Evolutionary conservation across 192 early-diverging fungal species (phyloP).

Genomic region (Coemansia sp.): DNA sequence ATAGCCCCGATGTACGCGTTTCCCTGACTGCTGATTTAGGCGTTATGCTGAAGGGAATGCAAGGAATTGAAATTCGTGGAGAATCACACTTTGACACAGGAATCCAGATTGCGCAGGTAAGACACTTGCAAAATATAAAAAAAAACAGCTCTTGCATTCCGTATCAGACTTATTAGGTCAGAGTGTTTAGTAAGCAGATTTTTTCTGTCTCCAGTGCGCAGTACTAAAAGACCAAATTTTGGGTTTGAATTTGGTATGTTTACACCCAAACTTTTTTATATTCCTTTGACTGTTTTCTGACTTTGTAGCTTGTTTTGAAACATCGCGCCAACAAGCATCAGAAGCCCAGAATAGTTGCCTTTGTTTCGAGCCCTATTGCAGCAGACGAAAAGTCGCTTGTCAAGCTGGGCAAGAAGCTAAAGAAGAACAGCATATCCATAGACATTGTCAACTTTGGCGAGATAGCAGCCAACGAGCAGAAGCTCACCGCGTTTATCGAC

Average conservation of each 20-base stretch:
- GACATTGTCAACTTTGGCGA: conserved; percentile 97
- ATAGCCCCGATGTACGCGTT: conserved; percentile 91
- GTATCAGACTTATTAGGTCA: too few species aligned
- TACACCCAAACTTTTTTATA: neutral
- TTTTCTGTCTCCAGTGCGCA: too few species aligned
- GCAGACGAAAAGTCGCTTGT: conserved; percentile 84
- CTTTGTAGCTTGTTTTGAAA: conserved; percentile 79
- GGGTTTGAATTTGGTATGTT: too few species aligned
- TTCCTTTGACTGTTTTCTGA: neutral
- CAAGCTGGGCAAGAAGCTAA: conserved; percentile 91
- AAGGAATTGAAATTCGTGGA: conserved; percentile 75
- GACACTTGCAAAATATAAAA: too few species aligned
- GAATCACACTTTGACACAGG: conserved; percentile 75
- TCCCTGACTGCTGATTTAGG: conserved; percentile 89
- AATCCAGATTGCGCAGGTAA: conserved; percentile 93
- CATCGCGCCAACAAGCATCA: conserved; percentile 97
- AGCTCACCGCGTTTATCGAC: conserved; percentile 86
- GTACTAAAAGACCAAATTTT: too few species aligned
- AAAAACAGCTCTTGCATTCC: too few species aligned
- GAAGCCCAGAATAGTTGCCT: conserved; percentile 89
- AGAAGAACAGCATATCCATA: conserved; percentile 97
- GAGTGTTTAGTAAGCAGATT: too few species aligned
- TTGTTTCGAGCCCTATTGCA: conserved; percentile 86
- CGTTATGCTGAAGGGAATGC: conserved; percentile 84
- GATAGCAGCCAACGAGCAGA: conserved; percentile 80